These are phyloP conservation scores for Lactifluus volemus DNA, from an alignment of 768 basidiomycete genomes.

Conservation along the genomic window DNA sequence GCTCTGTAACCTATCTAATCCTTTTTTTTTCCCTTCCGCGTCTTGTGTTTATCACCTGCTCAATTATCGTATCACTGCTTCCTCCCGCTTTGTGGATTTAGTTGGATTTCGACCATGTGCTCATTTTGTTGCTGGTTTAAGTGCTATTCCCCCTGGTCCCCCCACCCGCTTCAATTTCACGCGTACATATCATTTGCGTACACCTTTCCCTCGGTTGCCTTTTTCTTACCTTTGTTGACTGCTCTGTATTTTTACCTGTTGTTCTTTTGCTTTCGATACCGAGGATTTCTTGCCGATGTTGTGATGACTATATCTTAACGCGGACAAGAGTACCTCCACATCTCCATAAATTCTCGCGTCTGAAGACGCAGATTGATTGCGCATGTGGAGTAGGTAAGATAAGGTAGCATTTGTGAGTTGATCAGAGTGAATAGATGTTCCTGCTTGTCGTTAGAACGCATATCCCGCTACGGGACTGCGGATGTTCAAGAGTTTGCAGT, in stretches of 20 bases:
- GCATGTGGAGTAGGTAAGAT: neutral
- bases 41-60: slow-evolving; percentile 17
- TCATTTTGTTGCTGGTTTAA: slow-evolving; percentile 12
- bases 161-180: slow-evolving; percentile 17
- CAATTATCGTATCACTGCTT: slow-evolving; percentile 12
- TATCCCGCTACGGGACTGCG: too few relatives aligned
- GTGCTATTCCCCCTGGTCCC: slow-evolving; percentile 12
- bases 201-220: slow-evolving; percentile 2
- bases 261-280: slow-evolving; percentile 20
- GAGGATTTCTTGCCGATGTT: slow-evolving; percentile 13
- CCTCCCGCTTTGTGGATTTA: slow-evolving; percentile 14
- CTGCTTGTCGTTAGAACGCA: too few relatives aligned
- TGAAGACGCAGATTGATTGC: neutral
- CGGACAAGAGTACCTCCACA: slow-evolving; percentile 4
- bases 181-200: slow-evolving; percentile 12
- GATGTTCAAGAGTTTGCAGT: neutral
- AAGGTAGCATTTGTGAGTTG: neutral
- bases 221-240: slow-evolving; percentile 7
- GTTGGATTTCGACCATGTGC: slow-evolving; percentile 19
- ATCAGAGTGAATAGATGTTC: too few relatives aligned
- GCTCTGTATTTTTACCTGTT: slow-evolving; percentile 20
- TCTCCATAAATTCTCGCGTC: neutral
- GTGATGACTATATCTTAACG: slow-evolving; percentile 12
- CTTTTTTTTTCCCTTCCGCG: neutral
- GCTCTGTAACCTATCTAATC: slow-evolving; percentile 14